Conservation (phyloP, 805 yeast species). For the Blastobotrys attinorum region DNA sequence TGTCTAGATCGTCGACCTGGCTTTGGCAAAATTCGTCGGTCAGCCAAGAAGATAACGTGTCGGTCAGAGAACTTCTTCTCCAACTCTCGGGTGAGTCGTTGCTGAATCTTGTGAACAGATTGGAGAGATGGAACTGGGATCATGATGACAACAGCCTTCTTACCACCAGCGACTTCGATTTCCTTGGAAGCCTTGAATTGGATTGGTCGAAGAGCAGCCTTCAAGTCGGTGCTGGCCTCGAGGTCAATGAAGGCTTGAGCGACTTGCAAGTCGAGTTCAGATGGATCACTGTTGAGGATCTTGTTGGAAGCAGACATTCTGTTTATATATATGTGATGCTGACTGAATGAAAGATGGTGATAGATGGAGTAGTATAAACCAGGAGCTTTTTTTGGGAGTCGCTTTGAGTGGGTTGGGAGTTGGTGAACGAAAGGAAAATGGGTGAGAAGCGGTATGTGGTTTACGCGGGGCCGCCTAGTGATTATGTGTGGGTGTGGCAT, state of each 20-base stretch:
- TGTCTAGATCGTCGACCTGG: conserved; percentile 93
- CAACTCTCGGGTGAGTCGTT: conserved; percentile 90
- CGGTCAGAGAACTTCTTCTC: conserved; percentile 99
- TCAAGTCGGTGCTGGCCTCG: conserved; percentile 89
- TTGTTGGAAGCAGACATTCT: conserved; percentile 94
- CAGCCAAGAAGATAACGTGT: conserved; percentile 98
- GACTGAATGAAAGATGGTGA: neutral
- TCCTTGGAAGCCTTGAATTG: conserved; percentile 98
- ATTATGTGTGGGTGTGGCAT: too few relatives aligned
- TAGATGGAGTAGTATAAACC: neutral
- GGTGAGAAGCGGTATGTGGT: too few relatives aligned
- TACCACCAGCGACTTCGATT: conserved; percentile 96
- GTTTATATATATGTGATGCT: too few relatives aligned
- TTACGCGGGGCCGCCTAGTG: too few relatives aligned
- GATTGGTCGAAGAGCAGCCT: conserved; percentile 96
- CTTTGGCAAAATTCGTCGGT: conserved; percentile 98
- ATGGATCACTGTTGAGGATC: conserved; percentile 89
- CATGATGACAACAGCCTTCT: conserved; percentile 96
- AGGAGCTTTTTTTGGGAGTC: too few relatives aligned
- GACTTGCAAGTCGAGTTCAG: conserved; percentile 98
- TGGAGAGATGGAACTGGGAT: conserved; percentile 98
- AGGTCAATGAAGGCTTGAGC: conserved; percentile 97
- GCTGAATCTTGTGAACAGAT: conserved; percentile 96
- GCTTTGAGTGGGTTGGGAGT: too few relatives aligned
- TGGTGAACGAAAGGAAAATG: too few relatives aligned